These are phyloP conservation scores for Mycena sanguinolenta DNA, from an alignment of 768 basidiomycete genomes.

Conservation along the genomic window DNA sequence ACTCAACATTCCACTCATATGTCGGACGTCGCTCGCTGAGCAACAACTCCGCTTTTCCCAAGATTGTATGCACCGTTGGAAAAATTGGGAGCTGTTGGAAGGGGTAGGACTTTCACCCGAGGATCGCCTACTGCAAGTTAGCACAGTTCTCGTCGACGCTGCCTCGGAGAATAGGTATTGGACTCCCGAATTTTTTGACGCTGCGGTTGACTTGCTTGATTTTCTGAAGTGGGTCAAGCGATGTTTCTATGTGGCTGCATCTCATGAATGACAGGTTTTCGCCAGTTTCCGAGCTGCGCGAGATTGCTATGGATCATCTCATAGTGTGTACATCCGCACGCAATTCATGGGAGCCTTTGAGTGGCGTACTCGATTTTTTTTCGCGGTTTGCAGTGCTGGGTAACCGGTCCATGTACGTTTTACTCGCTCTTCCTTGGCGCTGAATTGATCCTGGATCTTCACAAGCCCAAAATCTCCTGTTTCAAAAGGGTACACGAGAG, in stretches of 20 bases:
- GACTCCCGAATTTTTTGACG: conserved; percentile 5
- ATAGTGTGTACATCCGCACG: not conserved
- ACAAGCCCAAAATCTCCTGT: too few relatives aligned
- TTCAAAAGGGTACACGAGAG: too few relatives aligned
- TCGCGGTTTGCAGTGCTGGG: too few relatives aligned
- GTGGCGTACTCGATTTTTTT: not conserved
- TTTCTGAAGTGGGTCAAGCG: not conserved
- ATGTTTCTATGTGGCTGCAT: not conserved
- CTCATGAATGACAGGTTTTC: too few relatives aligned
- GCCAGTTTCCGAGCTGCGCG: not conserved
- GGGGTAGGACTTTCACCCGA: not conserved
- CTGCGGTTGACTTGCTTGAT: conserved; percentile 17
- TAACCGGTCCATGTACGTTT: too few relatives aligned
- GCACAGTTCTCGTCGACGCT: too few relatives aligned
- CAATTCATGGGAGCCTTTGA: conserved; percentile 1
- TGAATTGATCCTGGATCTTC: too few relatives aligned
- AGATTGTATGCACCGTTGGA: conserved; percentile 2
- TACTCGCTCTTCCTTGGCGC: too few relatives aligned
- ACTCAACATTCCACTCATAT: not conserved
- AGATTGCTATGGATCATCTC: not conserved
- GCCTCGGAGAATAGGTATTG: too few relatives aligned
- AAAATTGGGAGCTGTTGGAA: not conserved
- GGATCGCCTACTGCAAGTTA: conserved; percentile 1
- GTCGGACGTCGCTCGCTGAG: not conserved
- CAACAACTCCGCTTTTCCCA: not conserved